phyloP scores from a whole-genome alignment of 2,329 filamentous ascomycete genomes.

The Pseudogymnoascus destructans region DNA sequence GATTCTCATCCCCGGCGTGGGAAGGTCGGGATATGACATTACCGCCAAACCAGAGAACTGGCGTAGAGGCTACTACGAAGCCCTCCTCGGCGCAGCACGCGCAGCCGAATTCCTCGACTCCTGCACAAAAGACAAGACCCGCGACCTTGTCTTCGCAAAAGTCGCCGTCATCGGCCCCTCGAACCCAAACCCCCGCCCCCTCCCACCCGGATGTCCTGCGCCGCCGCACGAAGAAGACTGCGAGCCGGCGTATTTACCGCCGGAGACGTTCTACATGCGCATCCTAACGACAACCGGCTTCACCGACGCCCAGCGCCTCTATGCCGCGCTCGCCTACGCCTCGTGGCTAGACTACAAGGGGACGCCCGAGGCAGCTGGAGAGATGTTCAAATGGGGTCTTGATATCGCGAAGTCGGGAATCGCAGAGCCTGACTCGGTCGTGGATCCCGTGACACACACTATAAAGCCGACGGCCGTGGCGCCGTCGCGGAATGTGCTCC shows the following conservation, averaged over 20 bases:
- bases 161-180: slow-evolving; percentile 69
- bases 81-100: slow-evolving; percentile 62
- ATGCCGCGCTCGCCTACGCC: slow-evolving; percentile 71
- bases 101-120: slow-evolving; percentile 72
- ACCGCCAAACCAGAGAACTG: slow-evolving; percentile 43
- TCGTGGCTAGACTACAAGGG: slow-evolving; percentile 75
- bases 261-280: slow-evolving; percentile 69
- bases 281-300: slow-evolving; percentile 73
- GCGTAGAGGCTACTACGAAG: slow-evolving; percentile 74
- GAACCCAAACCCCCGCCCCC: slow-evolving; percentile 65
- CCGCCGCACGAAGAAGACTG: slow-evolving; percentile 66
- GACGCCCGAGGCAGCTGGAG: slow-evolving; percentile 48
- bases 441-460: slow-evolving; percentile 50
- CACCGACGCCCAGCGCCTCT: slow-evolving; percentile 61
- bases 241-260: slow-evolving; percentile 51
- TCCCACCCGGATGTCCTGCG: slow-evolving; percentile 48
- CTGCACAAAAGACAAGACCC: slow-evolving; percentile 56
- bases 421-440: slow-evolving; percentile 32
- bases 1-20: slow-evolving; percentile 40
- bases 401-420: slow-evolving; percentile 54
- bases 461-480: slow-evolving; percentile 44
- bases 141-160: slow-evolving; percentile 53
- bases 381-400: slow-evolving; percentile 64
- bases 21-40: slow-evolving; percentile 52
- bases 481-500: slow-evolving; percentile 62